Conservation (phyloP, 257 asterid genomes). For the Fraxinus quadrangulata region DNA sequence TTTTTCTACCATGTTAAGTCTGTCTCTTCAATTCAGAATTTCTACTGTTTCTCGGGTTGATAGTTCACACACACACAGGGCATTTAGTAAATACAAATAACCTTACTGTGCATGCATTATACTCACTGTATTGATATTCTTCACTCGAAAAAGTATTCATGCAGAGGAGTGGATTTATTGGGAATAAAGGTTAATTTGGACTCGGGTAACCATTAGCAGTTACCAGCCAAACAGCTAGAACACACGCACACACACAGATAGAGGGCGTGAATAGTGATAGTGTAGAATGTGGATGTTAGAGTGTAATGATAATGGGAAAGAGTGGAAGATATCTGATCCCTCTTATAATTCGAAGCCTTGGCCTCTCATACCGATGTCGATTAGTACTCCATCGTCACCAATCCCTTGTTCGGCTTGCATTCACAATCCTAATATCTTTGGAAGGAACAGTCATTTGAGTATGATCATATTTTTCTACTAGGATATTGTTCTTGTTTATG, state of each 20-base stretch:
- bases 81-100: not conserved
- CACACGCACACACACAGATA: too few relatives aligned
- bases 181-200: not conserved
- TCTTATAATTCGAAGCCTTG: slow-evolving; percentile 25
- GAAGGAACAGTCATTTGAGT: slow-evolving; percentile 39
- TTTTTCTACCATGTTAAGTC: slow-evolving; percentile 47
- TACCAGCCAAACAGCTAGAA: not conserved
- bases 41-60: slow-evolving; percentile 41
- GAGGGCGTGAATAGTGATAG: not conserved
- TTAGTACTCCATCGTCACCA: slow-evolving; percentile 3
- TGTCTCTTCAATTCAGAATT: slow-evolving; percentile 36
- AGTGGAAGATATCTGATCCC: not conserved
- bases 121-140: too few relatives aligned
- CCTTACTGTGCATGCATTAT: not conserved
- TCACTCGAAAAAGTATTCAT: too few relatives aligned
- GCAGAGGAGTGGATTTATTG: not conserved
- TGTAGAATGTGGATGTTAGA: slow-evolving; percentile 40
- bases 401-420: slow-evolving; percentile 29
- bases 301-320: slow-evolving; percentile 9
- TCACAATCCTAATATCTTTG: slow-evolving; percentile 37
- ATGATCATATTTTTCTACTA: not conserved
- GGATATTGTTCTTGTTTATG: not conserved
- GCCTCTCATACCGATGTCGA: slow-evolving; percentile 41
- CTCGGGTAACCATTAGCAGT: not conserved
- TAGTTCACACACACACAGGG: not conserved